These are phyloP conservation scores for Inga oerstediana DNA, from an alignment of 306 rosid species.

Conservation along the genomic window DNA sequence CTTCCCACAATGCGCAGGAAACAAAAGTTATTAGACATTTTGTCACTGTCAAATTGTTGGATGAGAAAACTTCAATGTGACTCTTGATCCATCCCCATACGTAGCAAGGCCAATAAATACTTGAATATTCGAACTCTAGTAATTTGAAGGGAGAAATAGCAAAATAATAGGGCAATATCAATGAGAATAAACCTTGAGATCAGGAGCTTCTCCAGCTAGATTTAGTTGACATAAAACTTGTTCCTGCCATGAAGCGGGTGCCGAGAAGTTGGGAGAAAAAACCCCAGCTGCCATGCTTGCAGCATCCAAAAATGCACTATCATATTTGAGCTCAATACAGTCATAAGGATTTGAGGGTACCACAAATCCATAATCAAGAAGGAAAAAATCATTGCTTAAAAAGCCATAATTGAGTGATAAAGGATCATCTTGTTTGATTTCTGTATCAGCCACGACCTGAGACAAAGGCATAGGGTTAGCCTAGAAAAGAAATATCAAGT, in stretches of 20 bases:
- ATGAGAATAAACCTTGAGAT: constrained; percentile 70
- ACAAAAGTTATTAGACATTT: not conserved
- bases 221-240: constrained; percentile 64
- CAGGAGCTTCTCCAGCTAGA: constrained; percentile 73
- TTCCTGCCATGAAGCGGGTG: constrained; percentile 86
- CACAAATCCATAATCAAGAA: constrained; percentile 92
- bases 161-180: not conserved
- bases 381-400: constrained; percentile 80
- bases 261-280: constrained; percentile 66
- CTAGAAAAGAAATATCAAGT: constrained; percentile 17
- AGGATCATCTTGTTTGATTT: constrained; percentile 61
- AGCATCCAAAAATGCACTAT: constrained; percentile 87
- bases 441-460: constrained; percentile 90
- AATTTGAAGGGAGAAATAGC: not conserved
- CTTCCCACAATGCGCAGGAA: not conserved
- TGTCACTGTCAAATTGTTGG: not conserved
- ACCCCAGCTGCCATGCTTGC: constrained; percentile 91
- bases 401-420: constrained; percentile 76
- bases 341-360: constrained; percentile 80
- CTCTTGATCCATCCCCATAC: not conserved
- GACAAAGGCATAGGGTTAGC: constrained; percentile 31
- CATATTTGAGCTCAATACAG: constrained; percentile 81
- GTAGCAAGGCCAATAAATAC: not conserved
- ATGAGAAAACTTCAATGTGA: not conserved
- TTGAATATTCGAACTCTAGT: constrained; percentile 11